Evolutionary conservation across 2,329 filamentous ascomycete genomes (phyloP).

Genomic region (Daldinia sp.): DNA sequence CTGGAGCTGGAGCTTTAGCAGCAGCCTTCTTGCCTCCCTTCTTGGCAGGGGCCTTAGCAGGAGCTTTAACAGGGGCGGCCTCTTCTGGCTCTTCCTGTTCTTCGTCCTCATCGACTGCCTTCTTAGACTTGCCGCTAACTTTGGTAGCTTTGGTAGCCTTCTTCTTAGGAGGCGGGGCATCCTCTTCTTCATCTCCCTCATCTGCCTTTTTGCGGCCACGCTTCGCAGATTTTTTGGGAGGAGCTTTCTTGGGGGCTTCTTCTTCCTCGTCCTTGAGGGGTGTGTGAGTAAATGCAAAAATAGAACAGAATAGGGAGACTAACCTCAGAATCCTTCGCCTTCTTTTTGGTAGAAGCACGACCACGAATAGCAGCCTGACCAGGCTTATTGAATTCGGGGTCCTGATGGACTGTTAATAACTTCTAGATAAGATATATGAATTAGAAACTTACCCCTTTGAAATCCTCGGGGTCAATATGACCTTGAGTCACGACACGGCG

Average conservation of each 20-base stretch:
- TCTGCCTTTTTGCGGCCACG: constrained; percentile 49
- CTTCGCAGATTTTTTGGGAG: constrained; percentile 53
- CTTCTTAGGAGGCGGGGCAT: constrained; percentile 55
- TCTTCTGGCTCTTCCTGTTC: constrained; percentile 43
- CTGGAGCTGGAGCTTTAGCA: constrained; percentile 25
- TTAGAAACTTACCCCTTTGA: constrained; percentile 78
- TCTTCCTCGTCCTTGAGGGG: constrained; percentile 43
- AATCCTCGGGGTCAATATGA: constrained; percentile 86
- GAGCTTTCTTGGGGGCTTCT: constrained; percentile 49
- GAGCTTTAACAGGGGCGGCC: constrained; percentile 31
- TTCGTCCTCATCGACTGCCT: constrained; percentile 46
- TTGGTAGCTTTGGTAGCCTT: constrained; percentile 55
- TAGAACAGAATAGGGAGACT: constrained; percentile 9
- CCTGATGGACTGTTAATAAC: constrained; percentile 61
- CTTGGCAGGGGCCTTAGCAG: constrained; percentile 43
- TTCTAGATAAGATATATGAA: constrained; percentile 12
- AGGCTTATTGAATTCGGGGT: constrained; percentile 78
- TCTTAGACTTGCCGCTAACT: constrained; percentile 46
- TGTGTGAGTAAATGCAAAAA: constrained; percentile 18
- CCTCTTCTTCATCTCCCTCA: constrained; percentile 49
- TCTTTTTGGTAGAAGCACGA: constrained; percentile 52
- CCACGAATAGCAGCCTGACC: constrained; percentile 74
- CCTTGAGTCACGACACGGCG: constrained; percentile 78
- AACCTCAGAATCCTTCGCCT: constrained; percentile 52
- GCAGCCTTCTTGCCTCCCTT: constrained; percentile 47